A percentile compares a stretch with the other conserved stretches of the same genome.
Evolutionary conservation across 371 early-diverging fungal genomes (phyloP).

Genomic region (Amoeboaphelidium occidentale): DNA sequence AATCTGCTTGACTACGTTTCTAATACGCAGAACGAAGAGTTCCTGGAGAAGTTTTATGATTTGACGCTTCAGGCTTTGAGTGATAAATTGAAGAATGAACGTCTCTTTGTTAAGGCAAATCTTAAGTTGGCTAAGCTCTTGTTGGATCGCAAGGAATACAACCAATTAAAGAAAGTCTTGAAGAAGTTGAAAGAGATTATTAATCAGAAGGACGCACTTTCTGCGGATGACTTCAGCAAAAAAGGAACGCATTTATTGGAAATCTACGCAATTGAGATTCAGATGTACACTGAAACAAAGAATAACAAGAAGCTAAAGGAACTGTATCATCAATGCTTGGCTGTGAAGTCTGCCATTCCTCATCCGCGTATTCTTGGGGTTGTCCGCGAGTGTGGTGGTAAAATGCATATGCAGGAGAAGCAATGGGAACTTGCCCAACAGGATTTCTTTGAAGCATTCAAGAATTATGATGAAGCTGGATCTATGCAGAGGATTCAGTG

Average conservation of each 20-base stretch:
- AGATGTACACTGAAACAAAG: slow-evolving; percentile 68
- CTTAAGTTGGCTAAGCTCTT: slow-evolving; percentile 67
- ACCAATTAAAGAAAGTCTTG: slow-evolving; percentile 33
- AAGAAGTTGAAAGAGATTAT: slow-evolving; percentile 32
- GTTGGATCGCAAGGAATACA: slow-evolving; percentile 59
- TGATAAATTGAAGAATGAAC: slow-evolving; percentile 53
- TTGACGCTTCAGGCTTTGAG: slow-evolving; percentile 43
- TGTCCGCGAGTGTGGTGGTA: slow-evolving; percentile 88
- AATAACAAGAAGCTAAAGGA: slow-evolving; percentile 66
- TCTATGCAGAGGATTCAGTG: slow-evolving; percentile 71
- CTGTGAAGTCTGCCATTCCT: slow-evolving; percentile 75
- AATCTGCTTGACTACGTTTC: slow-evolving; percentile 70
- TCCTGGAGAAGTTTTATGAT: slow-evolving; percentile 61
- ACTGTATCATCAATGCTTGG: slow-evolving; percentile 58
- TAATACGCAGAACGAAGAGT: slow-evolving; percentile 25
- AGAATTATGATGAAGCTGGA: slow-evolving; percentile 90
- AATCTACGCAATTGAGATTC: slow-evolving; percentile 70
- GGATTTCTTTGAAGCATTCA: slow-evolving; percentile 89
- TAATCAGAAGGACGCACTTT: slow-evolving; percentile 33
- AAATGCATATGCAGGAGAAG: slow-evolving; percentile 87
- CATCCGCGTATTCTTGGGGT: slow-evolving; percentile 65
- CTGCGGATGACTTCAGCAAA: too few species aligned
- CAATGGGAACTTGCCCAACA: slow-evolving; percentile 77
- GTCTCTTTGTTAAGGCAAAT: slow-evolving; percentile 41
- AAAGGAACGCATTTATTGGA: slow-evolving; percentile 76